Evolutionary conservation across 1,284 basidiomycete genomes (phyloP), one percentile per base, ranked within the genome.

Genomic region (Stygiomarasmius scandens): DNA sequence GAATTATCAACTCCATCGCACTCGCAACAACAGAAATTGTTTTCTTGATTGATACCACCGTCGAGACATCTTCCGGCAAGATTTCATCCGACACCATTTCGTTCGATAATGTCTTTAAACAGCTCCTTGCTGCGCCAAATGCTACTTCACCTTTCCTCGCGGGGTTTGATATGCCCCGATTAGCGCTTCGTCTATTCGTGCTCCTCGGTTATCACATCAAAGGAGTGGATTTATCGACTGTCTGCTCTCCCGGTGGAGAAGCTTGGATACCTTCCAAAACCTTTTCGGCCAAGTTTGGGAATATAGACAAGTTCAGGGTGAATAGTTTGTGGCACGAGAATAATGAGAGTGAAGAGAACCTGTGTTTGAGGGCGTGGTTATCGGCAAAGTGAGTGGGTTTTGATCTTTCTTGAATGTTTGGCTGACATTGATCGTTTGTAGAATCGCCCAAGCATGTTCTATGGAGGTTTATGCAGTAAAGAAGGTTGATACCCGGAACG

Each of bases 351-450:
- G 6, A 55, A 10, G 60, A 60, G 36, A 62, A 69, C 24, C 54
- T 68, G 4, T 70, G 66, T 52, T 61, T 75, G 52, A 69, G 74
- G 54, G 74, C 76, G 24, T 77, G 76, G 76, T 56, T 75, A 9
- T 67, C 74, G 11, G 71, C 66, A n/a, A 70, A 67, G 76, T 75
- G 55, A 9, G 63, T 14, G 29, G 29, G 22, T 49, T 22, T 24
- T 24, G 12, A 14, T 16, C 23, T 29, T 23, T 36, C 19, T 36
- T 52, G 0, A 6, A 22, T 38, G 14, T 45, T 25, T n/a, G 2
- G 24, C 3, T 25, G 23, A 22, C 8, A 4, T n/a, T 19, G 65
- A 64, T n/a, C 73, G 74, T 56, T 73, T 27, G 23, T 19, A 58
- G 50, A 59, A 63, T 59, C 22, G 64, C 60, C 4, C 49, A 58